Conservation (phyloP, 164 flowering plant species). For the Annona cherimola region DNA sequence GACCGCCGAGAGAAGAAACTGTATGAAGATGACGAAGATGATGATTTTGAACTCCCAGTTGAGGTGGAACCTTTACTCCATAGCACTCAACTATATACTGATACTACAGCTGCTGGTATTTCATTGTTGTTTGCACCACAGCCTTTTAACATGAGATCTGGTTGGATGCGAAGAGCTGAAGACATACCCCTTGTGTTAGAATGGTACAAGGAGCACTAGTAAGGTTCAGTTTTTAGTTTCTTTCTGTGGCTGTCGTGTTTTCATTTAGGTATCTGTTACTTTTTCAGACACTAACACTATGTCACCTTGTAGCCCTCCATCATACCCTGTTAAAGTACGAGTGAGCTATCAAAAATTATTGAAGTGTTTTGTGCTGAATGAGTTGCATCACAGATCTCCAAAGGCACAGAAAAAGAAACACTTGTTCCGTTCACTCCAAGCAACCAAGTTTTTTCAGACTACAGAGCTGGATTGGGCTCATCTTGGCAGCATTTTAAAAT, state of each 20-base stretch:
- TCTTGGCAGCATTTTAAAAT: slow-evolving; percentile 3
- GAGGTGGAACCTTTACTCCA: slow-evolving; percentile 83
- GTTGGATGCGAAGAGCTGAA: slow-evolving; percentile 90
- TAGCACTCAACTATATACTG: slow-evolving; percentile 81
- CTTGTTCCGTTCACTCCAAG: slow-evolving; percentile 86
- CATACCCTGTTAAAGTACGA: slow-evolving; percentile 97
- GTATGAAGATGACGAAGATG: slow-evolving; percentile 72
- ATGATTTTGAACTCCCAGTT: slow-evolving; percentile 81
- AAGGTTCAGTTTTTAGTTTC: slow-evolving; percentile 7
- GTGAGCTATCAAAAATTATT: slow-evolving; percentile 94
- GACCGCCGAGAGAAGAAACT: slow-evolving; percentile 67
- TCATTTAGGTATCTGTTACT: too few species aligned
- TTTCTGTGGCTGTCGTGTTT: neutral
- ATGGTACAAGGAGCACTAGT: slow-evolving; percentile 99
- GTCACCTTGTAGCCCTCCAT: slow-evolving; percentile 73
- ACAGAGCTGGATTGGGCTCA: slow-evolving; percentile 98
- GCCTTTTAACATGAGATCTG: slow-evolving; percentile 98
- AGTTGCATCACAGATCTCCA: slow-evolving; percentile 96
- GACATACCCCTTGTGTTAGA: slow-evolving; percentile 98
- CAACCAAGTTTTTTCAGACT: slow-evolving; percentile 92
- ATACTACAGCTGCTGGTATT: slow-evolving; percentile 95
- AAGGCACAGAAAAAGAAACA: slow-evolving; percentile 99
- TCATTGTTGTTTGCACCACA: slow-evolving; percentile 94
- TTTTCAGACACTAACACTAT: neutral
- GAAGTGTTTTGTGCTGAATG: slow-evolving; percentile 96